A percentile compares a stretch with the other conserved stretches of the same genome.
Conservation (phyloP, 208 protist genomes). For the Tritrichomonas musculus region DNA sequence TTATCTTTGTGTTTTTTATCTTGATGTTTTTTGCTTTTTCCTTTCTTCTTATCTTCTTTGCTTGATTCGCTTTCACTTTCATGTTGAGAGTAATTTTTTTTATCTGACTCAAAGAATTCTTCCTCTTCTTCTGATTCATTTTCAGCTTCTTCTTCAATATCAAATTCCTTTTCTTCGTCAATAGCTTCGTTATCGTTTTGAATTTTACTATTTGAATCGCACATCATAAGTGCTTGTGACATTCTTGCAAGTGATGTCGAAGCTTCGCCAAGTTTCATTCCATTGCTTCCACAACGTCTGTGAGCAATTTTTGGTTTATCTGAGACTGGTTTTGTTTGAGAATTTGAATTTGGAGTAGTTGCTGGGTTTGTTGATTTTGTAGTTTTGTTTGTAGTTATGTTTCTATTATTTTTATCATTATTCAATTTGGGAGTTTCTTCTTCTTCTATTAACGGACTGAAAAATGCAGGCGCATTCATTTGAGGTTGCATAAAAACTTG, state of each 20-base stretch:
- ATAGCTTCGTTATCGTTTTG: neutral
- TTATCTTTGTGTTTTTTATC: too few species aligned
- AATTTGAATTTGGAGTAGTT: neutral
- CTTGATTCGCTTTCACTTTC: too few species aligned
- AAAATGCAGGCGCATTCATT: neutral
- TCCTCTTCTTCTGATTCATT: neutral
- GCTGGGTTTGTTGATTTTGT: too few species aligned
- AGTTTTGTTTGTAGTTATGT: too few species aligned
- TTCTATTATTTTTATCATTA: too few species aligned
- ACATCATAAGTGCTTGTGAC: neutral
- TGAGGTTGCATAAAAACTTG: neutral
- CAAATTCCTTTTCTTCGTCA: neutral
- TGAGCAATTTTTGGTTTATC: too few species aligned
- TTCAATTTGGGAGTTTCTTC: too few species aligned
- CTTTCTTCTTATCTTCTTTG: too few species aligned
- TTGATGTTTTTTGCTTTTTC: too few species aligned
- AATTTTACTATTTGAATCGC: neutral
- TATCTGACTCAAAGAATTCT: neutral
- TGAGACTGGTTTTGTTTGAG: neutral
- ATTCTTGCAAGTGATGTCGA: neutral
- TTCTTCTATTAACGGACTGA: neutral
- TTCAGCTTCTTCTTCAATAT: neutral
- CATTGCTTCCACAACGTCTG: neutral
- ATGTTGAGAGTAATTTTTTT: neutral
- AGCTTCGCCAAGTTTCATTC: slow-evolving; percentile 23